Conservation (phyloP, 441 rosid species). For the Omphalea diandra region DNA sequence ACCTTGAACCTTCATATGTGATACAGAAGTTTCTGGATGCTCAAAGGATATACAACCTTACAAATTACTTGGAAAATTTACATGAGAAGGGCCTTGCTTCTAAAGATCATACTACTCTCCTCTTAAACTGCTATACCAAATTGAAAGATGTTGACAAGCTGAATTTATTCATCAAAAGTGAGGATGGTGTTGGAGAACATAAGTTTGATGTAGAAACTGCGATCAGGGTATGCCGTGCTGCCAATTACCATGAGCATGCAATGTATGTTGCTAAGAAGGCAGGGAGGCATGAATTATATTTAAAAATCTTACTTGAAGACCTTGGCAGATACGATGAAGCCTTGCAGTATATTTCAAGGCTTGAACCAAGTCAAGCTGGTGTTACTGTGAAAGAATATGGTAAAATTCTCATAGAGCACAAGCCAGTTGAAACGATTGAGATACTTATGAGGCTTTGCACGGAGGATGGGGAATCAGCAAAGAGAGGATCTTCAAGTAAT, state of each 20-base stretch:
- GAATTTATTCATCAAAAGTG: slow-evolving; percentile 81
- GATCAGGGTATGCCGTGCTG: slow-evolving; percentile 96
- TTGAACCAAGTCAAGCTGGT: slow-evolving; percentile 97
- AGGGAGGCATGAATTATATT: slow-evolving; percentile 92
- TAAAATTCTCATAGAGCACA: slow-evolving; percentile 92
- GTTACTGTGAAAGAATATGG: slow-evolving; percentile 94
- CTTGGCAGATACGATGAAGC: slow-evolving; percentile 96
- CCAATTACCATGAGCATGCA: slow-evolving; percentile 98
- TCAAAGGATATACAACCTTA: slow-evolving; percentile 96
- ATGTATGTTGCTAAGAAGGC: slow-evolving; percentile 99
- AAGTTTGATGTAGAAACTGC: slow-evolving; percentile 99
- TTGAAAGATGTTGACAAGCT: slow-evolving; percentile 95
- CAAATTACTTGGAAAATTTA: slow-evolving; percentile 89
- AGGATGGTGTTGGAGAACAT: slow-evolving; percentile 88
- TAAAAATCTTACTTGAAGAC: slow-evolving; percentile 95
- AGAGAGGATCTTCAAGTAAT: slow-evolving; percentile 59
- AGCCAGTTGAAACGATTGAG: slow-evolving; percentile 76
- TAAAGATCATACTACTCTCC: slow-evolving; percentile 96
- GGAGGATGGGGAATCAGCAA: slow-evolving; percentile 57
- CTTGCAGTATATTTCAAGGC: slow-evolving; percentile 82
- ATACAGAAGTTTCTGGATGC: slow-evolving; percentile 99
- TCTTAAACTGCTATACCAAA: slow-evolving; percentile 95
- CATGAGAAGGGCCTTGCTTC: slow-evolving; percentile 98
- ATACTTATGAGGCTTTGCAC: slow-evolving; percentile 91
- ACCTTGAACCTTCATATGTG: slow-evolving; percentile 97